These are phyloP conservation scores for Verbena officinalis DNA, from an alignment of 257 asterid genomes.

Conservation along the genomic window DNA sequence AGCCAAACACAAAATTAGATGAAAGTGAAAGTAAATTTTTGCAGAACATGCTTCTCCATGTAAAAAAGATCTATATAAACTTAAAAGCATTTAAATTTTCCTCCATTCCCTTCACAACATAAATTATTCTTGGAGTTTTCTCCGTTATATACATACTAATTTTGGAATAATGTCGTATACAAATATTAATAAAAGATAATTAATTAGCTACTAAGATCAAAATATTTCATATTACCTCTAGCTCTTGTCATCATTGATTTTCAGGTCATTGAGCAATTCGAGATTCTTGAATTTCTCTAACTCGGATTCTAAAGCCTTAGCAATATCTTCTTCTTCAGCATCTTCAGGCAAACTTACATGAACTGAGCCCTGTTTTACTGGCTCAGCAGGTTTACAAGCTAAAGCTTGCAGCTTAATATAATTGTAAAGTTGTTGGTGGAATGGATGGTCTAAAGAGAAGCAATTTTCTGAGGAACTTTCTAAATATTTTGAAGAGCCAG, in stretches of 20 bases:
- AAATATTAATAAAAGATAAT: neutral
- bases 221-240: constrained; percentile 22
- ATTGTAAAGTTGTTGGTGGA: constrained; percentile 65
- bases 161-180: neutral
- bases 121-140: neutral
- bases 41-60: too few relatives aligned
- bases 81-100: constrained; percentile 20
- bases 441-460: constrained; percentile 71
- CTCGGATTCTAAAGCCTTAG: constrained; percentile 56
- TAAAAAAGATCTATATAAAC: neutral
- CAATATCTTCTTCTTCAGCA: constrained; percentile 54
- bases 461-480: constrained; percentile 41
- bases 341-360: constrained; percentile 68
- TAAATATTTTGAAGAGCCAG: constrained; percentile 49
- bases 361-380: constrained; percentile 63
- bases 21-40: neutral
- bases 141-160: constrained; percentile 17
- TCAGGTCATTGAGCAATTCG: constrained; percentile 36
- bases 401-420: constrained; percentile 55
- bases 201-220: constrained; percentile 18
- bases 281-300: constrained; percentile 49
- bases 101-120: constrained; percentile 22
- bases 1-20: neutral
- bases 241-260: constrained; percentile 28
- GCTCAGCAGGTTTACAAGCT: constrained; percentile 32